These are phyloP conservation scores for Cystobasidiaceae sp. DNA, from an alignment of 1,284 basidiomycete species.

Conservation along the genomic window DNA sequence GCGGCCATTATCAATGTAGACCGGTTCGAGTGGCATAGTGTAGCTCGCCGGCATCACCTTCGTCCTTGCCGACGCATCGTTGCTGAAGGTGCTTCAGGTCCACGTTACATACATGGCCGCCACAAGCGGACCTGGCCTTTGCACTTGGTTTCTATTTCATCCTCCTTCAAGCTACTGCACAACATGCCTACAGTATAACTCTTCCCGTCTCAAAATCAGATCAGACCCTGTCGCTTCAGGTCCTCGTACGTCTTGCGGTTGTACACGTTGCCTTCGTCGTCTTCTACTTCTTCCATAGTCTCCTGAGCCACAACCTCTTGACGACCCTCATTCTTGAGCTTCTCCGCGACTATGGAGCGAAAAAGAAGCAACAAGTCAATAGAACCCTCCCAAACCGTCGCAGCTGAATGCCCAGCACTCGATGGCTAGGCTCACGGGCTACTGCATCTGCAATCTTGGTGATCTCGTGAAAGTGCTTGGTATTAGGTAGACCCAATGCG, in stretches of 20 bases:
- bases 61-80: no score
- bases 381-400: conserved; percentile 1
- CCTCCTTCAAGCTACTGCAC: no score
- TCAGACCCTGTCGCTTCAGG: conserved; percentile 82
- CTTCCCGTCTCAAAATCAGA: conserved; percentile 58
- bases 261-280: conserved; percentile 94
- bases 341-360: conserved; percentile 72
- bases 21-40: no score
- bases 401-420: background rate
- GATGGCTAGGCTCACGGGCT: conserved; percentile 58
- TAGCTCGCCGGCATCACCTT: no score
- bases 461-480: conserved; percentile 98
- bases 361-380: background rate
- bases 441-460: conserved; percentile 95
- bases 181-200: no score
- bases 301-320: conserved; percentile 86
- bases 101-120: no score
- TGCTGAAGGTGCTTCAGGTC: no score
- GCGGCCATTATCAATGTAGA: no score
- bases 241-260: conserved; percentile 61
- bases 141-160: no score
- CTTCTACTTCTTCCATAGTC: conserved; percentile 93
- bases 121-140: no score
- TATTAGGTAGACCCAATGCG: conserved; percentile 95
- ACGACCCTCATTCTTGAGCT: conserved; percentile 86